Percentiles rank a stretch among this genome's conserved stretches.
Conservation (phyloP, 208 protist species). For the Leishmania arabica region DNA sequence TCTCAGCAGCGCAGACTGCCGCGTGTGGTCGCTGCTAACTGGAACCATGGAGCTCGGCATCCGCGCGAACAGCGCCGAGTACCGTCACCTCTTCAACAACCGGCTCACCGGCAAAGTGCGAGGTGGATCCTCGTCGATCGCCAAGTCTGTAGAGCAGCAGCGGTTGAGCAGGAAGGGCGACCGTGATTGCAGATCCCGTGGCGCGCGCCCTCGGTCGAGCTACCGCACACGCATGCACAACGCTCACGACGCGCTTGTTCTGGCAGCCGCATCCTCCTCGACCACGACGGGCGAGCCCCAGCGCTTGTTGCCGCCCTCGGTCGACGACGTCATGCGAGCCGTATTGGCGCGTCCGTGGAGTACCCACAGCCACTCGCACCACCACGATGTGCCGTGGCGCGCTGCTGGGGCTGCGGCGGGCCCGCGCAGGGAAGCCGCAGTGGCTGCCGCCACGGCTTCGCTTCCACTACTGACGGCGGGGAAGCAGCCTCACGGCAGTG, state of each 20-base stretch:
- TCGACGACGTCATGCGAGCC: conserved; percentile 31
- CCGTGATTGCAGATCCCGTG: not conserved
- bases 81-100: conserved; percentile 42
- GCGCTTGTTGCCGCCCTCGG: conserved; percentile 22
- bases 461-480: conserved; percentile 5
- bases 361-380: not conserved
- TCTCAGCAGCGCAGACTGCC: conserved; percentile 58
- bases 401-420: not conserved
- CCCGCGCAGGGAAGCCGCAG: not conserved
- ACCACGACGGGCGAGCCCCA: conserved; percentile 16
- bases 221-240: not conserved
- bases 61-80: conserved; percentile 67
- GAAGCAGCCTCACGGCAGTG: conserved; percentile 4
- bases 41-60: conserved; percentile 67
- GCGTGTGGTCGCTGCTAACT: conserved; percentile 54
- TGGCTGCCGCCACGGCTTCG: not conserved
- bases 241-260: not conserved
- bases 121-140: not conserved
- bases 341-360: conserved; percentile 11
- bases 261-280: conserved; percentile 4
- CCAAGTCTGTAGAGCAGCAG: not conserved
- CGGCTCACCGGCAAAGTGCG: conserved; percentile 22
- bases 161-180: not conserved
- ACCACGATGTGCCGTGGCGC: not conserved
- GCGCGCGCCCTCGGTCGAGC: not conserved